Base-by-base conservation (phyloP, 495 filamentous ascomycete genomes). In the Beverwykella pulmonaria region DNA sequence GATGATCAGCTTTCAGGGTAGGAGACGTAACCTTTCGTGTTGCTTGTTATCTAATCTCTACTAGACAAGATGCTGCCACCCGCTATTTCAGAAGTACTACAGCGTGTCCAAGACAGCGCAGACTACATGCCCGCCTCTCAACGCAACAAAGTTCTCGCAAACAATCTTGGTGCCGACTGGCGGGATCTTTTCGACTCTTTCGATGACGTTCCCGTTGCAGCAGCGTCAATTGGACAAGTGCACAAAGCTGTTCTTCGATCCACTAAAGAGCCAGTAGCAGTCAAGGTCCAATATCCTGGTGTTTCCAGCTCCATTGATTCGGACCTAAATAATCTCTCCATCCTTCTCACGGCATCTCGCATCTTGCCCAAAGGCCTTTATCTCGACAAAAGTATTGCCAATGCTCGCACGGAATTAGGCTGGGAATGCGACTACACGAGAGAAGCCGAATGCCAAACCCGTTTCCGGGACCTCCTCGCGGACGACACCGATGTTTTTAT, bases 241-340 rank as follows among this genome's bases (percentile, higher is more conserved):
- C 94, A 98, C 78, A 84, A 87, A 49, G 94, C 92, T 1, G 84
- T 85, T 0, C 83, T 98, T n/a, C 87, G 86, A 52, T 88, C 87
- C 6, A 92, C 80, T 56, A 87, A 88, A 44, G 80, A 87, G 61
- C 81, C 82, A 49, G 94, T 98, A 5, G 94, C 93, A 14, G 92
- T 98, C 61, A 98, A 98, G 75, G 86, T 98, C 19, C 94, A 98
- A 77, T 98, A 98, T 74, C 94, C 94, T 3, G 94, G 94, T n/a
- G 95, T 98, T 0, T 90, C 93, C 1, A 87, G 90, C 73, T 96
- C 91, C 8, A 98, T 98, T 68, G 91, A 94, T 76, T 97, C 93
- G 6, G 94, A 98, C 71, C 83, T 98, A 0, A 92, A 88, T 77
- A 98, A 98, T 68, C 83, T 98, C 30, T 89, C 90, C 10, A 82